A percentile compares a stretch with the other conserved stretches of the same genome.
Evolutionary conservation across 2,329 filamentous ascomycete species (phyloP).

Genomic region (Colletotrichum melonis): DNA sequence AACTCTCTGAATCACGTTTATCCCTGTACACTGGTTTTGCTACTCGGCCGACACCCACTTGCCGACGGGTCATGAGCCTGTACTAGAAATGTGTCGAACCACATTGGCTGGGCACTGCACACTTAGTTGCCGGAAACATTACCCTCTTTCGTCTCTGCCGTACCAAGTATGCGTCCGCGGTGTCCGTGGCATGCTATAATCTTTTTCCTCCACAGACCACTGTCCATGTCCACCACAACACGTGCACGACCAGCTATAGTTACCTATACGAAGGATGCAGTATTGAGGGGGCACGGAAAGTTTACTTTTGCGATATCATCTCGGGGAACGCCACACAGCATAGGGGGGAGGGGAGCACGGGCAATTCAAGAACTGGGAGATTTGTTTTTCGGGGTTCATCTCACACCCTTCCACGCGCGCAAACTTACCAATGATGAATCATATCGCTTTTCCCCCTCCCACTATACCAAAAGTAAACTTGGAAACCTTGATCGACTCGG

Average conservation of each 20-base stretch:
- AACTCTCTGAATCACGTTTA: not conserved
- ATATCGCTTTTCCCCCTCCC: not conserved
- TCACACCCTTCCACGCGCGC: not conserved
- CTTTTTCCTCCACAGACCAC: too few species aligned
- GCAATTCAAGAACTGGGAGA: not conserved
- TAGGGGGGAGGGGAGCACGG: not conserved
- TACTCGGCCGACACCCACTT: constrained; percentile 9
- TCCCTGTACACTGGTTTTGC: not conserved
- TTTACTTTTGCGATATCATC: not conserved
- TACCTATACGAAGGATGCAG: not conserved
- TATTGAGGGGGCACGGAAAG: not conserved
- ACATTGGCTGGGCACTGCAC: not conserved
- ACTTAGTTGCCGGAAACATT: not conserved
- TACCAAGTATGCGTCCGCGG: not conserved
- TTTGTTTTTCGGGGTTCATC: not conserved
- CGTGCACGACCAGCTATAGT: not conserved
- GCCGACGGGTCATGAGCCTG: not conserved
- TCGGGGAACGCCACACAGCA: not conserved
- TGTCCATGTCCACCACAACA: not conserved
- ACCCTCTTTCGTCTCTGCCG: not conserved
- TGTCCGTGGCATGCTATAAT: not conserved
- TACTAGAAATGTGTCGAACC: constrained; percentile 2
- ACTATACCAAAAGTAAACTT: constrained; percentile 12
- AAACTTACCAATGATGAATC: constrained; percentile 11
- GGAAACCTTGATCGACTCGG: not conserved